These are phyloP conservation scores for Exophiala sideris DNA, from an alignment of 2,329 filamentous ascomycete species.

Conservation along the genomic window DNA sequence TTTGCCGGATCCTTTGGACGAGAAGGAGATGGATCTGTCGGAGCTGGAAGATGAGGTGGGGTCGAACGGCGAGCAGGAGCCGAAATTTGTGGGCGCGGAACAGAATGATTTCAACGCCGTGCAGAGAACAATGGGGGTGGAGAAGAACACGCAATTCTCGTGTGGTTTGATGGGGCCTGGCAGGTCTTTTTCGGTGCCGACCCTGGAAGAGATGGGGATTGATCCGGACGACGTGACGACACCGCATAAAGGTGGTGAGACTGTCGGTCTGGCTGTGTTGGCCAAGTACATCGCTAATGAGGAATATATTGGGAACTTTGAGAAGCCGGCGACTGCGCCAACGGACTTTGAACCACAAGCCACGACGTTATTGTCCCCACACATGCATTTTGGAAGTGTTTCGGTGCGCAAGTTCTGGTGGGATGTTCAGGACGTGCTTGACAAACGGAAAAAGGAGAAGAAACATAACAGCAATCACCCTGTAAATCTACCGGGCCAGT, in stretches of 20 bases:
- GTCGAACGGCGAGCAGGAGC: constrained; percentile 35
- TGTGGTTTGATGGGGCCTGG: constrained; percentile 62
- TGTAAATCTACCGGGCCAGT: constrained; percentile 67
- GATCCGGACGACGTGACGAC: constrained; percentile 55
- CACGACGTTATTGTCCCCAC: constrained; percentile 69
- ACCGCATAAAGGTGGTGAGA: constrained; percentile 69
- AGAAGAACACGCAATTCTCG: constrained; percentile 55
- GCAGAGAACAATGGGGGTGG: constrained; percentile 44
- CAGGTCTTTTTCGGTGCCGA: constrained; percentile 67
- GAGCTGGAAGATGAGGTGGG: constrained; percentile 32
- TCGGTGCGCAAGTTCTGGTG: constrained; percentile 72
- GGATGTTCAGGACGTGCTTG: constrained; percentile 61
- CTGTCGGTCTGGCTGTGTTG: constrained; percentile 57
- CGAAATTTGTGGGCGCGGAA: constrained; percentile 15
- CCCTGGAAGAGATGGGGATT: constrained; percentile 67
- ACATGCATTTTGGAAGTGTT: constrained; percentile 71
- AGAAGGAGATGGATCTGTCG: constrained; percentile 55
- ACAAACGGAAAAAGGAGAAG: constrained; percentile 54
- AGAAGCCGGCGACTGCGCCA: constrained; percentile 72
- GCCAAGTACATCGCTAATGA: constrained; percentile 59
- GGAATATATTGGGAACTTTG: constrained; percentile 68
- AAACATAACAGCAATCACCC: constrained; percentile 58
- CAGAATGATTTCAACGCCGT: constrained; percentile 60
- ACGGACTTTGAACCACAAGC: constrained; percentile 69
- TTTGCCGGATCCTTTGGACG: constrained; percentile 56